Evolutionary conservation across 164 flowering plant species (phyloP).

Genomic region (Umbilicus rupestris): DNA sequence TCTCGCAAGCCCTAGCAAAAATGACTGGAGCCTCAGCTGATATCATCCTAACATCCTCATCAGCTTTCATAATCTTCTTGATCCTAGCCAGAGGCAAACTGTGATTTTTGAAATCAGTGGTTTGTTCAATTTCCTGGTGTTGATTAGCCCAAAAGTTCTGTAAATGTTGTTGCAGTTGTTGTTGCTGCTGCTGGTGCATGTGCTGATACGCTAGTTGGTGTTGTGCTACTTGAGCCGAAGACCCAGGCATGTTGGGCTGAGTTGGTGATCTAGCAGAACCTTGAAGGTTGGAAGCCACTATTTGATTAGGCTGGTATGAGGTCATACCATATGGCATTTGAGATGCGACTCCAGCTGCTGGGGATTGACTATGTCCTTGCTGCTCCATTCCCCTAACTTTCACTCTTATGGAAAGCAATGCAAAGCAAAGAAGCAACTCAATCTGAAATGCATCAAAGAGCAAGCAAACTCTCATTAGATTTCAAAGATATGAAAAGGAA

Average conservation of each 20-base stretch:
- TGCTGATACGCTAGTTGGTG: constrained; percentile 66
- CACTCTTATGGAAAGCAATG: background rate
- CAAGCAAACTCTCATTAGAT: background rate
- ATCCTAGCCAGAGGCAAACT: constrained; percentile 73
- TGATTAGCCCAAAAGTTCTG: constrained; percentile 55
- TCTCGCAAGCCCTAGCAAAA: constrained; percentile 74
- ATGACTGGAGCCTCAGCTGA: constrained; percentile 80
- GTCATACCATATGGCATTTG: constrained; percentile 31
- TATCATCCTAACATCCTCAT: constrained; percentile 79
- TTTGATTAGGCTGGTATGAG: constrained; percentile 41
- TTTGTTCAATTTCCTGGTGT: constrained; percentile 56
- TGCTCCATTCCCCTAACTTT: constrained; percentile 31
- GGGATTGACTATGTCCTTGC: constrained; percentile 38
- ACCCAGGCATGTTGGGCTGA: constrained; percentile 37
- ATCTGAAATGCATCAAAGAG: background rate
- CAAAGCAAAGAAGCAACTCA: background rate
- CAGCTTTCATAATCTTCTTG: constrained; percentile 82
- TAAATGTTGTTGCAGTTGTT: constrained; percentile 59
- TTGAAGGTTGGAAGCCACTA: constrained; percentile 34
- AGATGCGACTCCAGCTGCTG: constrained; percentile 33
- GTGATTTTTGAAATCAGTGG: constrained; percentile 63
- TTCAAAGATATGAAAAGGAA: background rate
- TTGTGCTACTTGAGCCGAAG: constrained; percentile 15
- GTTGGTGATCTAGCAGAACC: constrained; percentile 29
- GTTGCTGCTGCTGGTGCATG: constrained; percentile 61